Conservation (phyloP, 352 stramenopile species). For the Phytophthora boehmeriae region DNA sequence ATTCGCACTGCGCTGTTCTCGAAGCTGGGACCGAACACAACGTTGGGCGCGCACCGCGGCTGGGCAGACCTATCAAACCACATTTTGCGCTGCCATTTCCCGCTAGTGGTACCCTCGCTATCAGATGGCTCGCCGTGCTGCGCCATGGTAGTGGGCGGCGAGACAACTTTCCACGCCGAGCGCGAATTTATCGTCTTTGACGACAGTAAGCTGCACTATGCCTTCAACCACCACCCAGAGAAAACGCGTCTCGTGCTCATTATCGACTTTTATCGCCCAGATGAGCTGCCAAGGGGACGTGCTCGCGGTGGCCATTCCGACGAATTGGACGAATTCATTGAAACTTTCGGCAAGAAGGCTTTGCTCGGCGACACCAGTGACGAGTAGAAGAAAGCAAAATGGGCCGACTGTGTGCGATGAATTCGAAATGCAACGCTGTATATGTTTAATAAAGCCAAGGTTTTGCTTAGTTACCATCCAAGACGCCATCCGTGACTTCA, state of each 20-base stretch:
- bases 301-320: constrained; percentile 86
- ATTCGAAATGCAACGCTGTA: constrained; percentile 4
- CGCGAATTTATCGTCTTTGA: constrained; percentile 90
- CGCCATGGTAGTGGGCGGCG: constrained; percentile 78
- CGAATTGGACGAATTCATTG: constrained; percentile 90
- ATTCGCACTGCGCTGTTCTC: constrained; percentile 91
- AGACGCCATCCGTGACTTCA: too few relatives aligned
- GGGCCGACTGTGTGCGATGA: constrained; percentile 13
- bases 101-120: constrained; percentile 66
- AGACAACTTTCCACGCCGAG: constrained; percentile 73
- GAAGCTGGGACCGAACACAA: constrained; percentile 84
- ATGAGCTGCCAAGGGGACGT: constrained; percentile 76
- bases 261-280: constrained; percentile 87
- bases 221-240: constrained; percentile 78
- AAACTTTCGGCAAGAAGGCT: constrained; percentile 71
- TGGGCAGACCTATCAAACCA: constrained; percentile 92
- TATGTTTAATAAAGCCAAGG: too few relatives aligned
- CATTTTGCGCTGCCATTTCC: constrained; percentile 85
- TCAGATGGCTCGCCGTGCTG: constrained; percentile 63
- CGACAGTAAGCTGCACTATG: constrained; percentile 92
- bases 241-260: constrained; percentile 84
- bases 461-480: too few relatives aligned
- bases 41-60: constrained; percentile 71
- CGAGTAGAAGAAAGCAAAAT: constrained; percentile 13
- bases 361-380: constrained; percentile 26